These are phyloP conservation scores for Xylariales sp. DNA, from an alignment of 2,329 filamentous ascomycete genomes.

Conservation along the genomic window DNA sequence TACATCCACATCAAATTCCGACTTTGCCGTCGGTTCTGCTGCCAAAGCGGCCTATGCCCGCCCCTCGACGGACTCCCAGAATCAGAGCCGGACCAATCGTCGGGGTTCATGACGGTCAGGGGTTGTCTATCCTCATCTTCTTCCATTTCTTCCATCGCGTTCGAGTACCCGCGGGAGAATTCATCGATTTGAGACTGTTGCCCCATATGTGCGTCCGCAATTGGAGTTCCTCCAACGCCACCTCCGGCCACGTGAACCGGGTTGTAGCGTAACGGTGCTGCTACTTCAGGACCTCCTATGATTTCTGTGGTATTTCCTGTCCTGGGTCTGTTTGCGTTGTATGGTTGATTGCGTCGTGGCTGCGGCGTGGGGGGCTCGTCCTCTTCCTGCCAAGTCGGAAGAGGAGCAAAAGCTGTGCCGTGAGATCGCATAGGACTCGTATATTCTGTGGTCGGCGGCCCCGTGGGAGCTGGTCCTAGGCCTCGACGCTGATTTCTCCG, in stretches of 20 bases:
- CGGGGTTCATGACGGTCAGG: slow-evolving; percentile 22
- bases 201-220: slow-evolving; percentile 17
- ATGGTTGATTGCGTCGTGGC: slow-evolving; percentile 9
- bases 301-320: slow-evolving; percentile 10
- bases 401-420: slow-evolving; percentile 33
- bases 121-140: slow-evolving; percentile 32
- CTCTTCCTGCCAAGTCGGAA: slow-evolving; percentile 28
- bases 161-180: slow-evolving; percentile 37
- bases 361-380: slow-evolving; percentile 26
- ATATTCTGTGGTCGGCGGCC: slow-evolving; percentile 16
- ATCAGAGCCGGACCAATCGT: slow-evolving; percentile 4
- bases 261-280: slow-evolving; percentile 22
- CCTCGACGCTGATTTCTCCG: slow-evolving; percentile 37
- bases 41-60: slow-evolving; percentile 43
- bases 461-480: slow-evolving; percentile 30
- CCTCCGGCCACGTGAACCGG: slow-evolving; percentile 18
- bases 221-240: slow-evolving; percentile 20
- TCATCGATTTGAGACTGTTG: slow-evolving; percentile 37
- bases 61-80: slow-evolving; percentile 18
- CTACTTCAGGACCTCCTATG: slow-evolving; percentile 14
- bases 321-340: slow-evolving; percentile 2
- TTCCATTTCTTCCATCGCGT: slow-evolving; percentile 31
- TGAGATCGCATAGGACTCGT: slow-evolving; percentile 25
- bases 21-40: slow-evolving; percentile 46
- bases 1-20: slow-evolving; percentile 45